Evolutionary conservation across 352 stramenopile species (phyloP).

Genomic region (Globisporangium heterothallicum): DNA sequence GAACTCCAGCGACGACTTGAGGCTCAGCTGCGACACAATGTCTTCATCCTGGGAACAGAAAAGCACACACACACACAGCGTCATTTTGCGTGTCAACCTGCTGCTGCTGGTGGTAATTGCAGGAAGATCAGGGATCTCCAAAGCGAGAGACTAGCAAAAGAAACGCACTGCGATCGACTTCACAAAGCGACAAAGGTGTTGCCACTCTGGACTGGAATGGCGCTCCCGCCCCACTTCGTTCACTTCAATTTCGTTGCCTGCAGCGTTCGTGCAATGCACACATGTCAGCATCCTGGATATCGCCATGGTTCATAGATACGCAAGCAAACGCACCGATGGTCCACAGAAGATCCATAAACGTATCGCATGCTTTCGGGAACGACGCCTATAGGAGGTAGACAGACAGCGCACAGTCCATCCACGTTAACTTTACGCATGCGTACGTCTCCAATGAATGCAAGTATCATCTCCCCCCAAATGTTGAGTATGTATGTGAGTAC

Average conservation of each 20-base stretch:
- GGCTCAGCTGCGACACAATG: slow-evolving; percentile 38
- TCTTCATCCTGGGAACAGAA: slow-evolving; percentile 47
- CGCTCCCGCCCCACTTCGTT: slow-evolving; percentile 62
- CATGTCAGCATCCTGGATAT: background rate
- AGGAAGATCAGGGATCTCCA: background rate
- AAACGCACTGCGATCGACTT: slow-evolving; percentile 43
- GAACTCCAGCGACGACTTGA: slow-evolving; percentile 70
- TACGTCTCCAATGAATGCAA: no score
- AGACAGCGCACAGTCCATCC: no score
- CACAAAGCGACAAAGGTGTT: slow-evolving; percentile 56
- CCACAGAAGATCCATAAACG: slow-evolving; percentile 71
- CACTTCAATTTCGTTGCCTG: slow-evolving; percentile 67
- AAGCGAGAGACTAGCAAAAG: background rate
- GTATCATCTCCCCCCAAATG: background rate
- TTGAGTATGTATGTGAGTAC: slow-evolving; percentile 15
- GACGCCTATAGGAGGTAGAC: slow-evolving; percentile 23
- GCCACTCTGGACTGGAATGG: slow-evolving; percentile 66
- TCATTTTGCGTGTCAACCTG: background rate
- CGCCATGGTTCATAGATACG: background rate
- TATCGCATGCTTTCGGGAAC: slow-evolving; percentile 31
- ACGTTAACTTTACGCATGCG: no score
- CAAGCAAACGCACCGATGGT: slow-evolving; percentile 33
- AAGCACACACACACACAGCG: background rate
- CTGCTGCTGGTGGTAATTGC: background rate
- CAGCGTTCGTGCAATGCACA: no score